Percentiles rank a stretch among this genome's conserved stretches.
phyloP scores from a whole-genome alignment of 129 eudicot species.

The Centrapalus pauciflorus region DNA sequence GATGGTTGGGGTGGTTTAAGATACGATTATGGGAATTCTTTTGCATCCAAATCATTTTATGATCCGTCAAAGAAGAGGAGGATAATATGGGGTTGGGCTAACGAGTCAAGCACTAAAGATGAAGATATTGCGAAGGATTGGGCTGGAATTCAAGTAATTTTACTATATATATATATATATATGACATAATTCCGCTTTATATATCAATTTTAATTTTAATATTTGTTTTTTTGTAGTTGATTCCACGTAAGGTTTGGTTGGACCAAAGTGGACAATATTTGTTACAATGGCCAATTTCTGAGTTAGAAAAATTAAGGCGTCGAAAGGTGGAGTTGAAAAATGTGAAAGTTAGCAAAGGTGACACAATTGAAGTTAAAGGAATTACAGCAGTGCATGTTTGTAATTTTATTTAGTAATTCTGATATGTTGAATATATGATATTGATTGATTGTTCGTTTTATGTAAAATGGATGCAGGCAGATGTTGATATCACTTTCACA shows the following conservation, averaged over 20 bases:
- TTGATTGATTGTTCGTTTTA: constrained; percentile 16
- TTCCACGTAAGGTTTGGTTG: constrained; percentile 55
- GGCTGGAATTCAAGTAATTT: constrained; percentile 46
- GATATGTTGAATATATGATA: not conserved
- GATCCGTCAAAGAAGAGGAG: constrained; percentile 39
- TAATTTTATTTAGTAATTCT: not conserved
- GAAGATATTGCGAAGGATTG: constrained; percentile 39
- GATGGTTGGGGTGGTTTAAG: constrained; percentile 34
- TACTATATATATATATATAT: not conserved
- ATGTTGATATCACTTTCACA: constrained; percentile 50
- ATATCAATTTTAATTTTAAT: not conserved
- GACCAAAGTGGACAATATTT: constrained; percentile 54
- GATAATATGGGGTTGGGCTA: constrained; percentile 48
- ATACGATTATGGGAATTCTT: constrained; percentile 49
- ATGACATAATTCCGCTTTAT: not conserved
- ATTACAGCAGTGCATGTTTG: constrained; percentile 57
- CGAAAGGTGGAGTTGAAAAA: constrained; percentile 14
- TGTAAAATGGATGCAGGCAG: constrained; percentile 52
- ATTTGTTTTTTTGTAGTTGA: constrained; percentile 22
- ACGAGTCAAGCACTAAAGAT: constrained; percentile 20
- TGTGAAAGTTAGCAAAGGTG: constrained; percentile 38
- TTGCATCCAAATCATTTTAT: constrained; percentile 52
- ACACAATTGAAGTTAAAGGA: constrained; percentile 42
- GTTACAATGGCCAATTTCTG: constrained; percentile 59
- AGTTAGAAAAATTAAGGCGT: constrained; percentile 41